These are phyloP conservation scores for Cladosporium sp. DNA, from an alignment of 2,329 filamentous ascomycete species.

Conservation along the genomic window DNA sequence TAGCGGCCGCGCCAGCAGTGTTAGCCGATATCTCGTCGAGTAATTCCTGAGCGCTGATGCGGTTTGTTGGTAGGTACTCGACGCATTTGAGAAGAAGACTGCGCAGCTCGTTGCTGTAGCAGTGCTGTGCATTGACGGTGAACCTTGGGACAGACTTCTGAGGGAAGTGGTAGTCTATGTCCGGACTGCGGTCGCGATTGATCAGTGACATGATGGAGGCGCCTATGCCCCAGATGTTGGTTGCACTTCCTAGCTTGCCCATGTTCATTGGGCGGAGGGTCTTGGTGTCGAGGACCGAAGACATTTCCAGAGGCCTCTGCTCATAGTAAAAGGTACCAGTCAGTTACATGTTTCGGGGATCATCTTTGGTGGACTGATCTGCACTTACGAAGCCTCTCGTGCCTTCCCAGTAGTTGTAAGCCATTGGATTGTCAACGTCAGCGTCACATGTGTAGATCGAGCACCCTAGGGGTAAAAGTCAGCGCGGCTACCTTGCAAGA, in stretches of 20 bases:
- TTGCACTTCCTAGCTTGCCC: not conserved
- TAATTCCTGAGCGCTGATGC: not conserved
- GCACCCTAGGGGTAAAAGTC: not conserved
- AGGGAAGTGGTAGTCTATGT: not conserved
- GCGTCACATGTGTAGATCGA: not conserved
- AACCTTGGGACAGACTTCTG: not conserved
- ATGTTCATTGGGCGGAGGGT: not conserved
- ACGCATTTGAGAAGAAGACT: not conserved
- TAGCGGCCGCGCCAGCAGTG: not conserved
- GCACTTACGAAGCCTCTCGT: slow-evolving; percentile 1
- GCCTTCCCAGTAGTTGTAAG: not conserved
- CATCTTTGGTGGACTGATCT: too few relatives aligned
- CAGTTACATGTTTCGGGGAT: too few relatives aligned
- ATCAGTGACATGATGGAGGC: not conserved
- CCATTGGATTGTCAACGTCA: slow-evolving; percentile 7
- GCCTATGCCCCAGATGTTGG: slow-evolving; percentile 12
- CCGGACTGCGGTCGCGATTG: not conserved
- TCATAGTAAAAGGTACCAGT: too few relatives aligned
- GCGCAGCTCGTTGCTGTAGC: not conserved
- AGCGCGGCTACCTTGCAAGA: not conserved
- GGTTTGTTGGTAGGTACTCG: not conserved
- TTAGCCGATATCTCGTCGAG: not conserved
- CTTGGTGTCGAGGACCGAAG: not conserved
- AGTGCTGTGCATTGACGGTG: not conserved
- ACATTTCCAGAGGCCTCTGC: slow-evolving; percentile 2